Conservation (phyloP, 257 asterid genomes). For the Nicotiana attenuata region DNA sequence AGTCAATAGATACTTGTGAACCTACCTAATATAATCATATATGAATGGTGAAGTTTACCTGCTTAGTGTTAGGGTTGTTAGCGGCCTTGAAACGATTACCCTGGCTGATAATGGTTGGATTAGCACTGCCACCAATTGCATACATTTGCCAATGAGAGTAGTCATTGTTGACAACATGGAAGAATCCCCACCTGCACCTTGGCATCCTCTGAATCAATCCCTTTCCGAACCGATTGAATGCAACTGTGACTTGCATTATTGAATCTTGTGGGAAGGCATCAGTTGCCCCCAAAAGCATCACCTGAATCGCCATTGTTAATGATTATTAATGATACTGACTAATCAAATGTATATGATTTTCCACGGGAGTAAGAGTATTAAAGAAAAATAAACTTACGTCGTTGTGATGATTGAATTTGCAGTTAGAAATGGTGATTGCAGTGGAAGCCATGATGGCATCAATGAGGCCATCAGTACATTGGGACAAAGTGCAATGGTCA, state of each 20-base stretch:
- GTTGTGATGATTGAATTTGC: constrained; percentile 16
- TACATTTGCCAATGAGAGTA: constrained; percentile 54
- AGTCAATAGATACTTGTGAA: background rate
- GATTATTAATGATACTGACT: background rate
- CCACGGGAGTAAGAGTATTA: background rate
- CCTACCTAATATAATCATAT: background rate
- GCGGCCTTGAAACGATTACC: constrained; percentile 58
- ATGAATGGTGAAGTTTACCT: constrained; percentile 27
- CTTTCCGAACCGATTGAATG: constrained; percentile 49
- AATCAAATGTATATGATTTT: background rate
- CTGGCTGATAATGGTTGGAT: constrained; percentile 60
- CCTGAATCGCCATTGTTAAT: background rate
- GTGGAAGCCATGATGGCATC: constrained; percentile 15
- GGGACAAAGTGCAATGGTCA: constrained; percentile 7
- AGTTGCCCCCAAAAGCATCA: constrained; percentile 49
- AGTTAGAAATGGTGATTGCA: constrained; percentile 13
- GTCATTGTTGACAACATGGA: constrained; percentile 55
- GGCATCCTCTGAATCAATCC: constrained; percentile 65
- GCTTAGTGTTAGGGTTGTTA: constrained; percentile 28
- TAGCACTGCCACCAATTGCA: constrained; percentile 58
- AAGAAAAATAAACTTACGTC: constrained; percentile 2
- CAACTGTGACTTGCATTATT: constrained; percentile 55
- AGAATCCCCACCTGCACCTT: constrained; percentile 54
- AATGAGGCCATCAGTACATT: constrained; percentile 3
- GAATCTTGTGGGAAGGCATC: constrained; percentile 28